These are phyloP conservation scores for Metarhizium guizhouense DNA, from an alignment of 2,329 filamentous ascomycete genomes.

Conservation along the genomic window DNA sequence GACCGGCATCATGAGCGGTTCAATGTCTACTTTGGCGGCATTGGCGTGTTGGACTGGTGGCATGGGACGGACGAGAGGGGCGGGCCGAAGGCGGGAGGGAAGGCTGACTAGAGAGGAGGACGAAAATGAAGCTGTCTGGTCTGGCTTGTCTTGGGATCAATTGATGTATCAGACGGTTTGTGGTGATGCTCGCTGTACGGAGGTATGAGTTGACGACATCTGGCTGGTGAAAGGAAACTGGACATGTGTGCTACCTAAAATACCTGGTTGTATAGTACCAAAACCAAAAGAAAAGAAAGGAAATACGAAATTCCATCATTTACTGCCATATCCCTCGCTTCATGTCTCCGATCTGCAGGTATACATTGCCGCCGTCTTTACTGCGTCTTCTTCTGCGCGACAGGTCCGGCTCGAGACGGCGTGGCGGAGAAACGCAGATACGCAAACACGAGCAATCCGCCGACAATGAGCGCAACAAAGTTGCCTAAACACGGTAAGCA, in stretches of 20 bases:
- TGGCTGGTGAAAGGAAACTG: too few relatives aligned
- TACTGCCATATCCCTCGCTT: too few relatives aligned
- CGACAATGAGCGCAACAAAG: constrained; percentile 23
- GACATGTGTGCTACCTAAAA: too few relatives aligned
- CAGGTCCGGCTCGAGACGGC: constrained; percentile 6
- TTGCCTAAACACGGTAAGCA: constrained; percentile 20
- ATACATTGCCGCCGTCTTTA: not conserved
- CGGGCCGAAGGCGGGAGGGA: constrained; percentile 4
- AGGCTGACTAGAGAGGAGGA: not conserved
- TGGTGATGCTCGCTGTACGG: too few relatives aligned
- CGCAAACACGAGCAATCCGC: constrained; percentile 21
- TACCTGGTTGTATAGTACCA: too few relatives aligned
- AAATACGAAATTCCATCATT: too few relatives aligned
- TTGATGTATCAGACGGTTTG: too few relatives aligned
- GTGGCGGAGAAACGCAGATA: constrained; percentile 26
- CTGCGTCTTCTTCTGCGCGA: not conserved
- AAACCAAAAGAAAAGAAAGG: too few relatives aligned
- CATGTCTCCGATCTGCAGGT: too few relatives aligned
- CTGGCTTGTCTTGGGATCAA: not conserved
- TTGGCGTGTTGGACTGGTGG: constrained; percentile 45
- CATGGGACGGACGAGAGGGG: constrained; percentile 35
- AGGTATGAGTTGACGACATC: too few relatives aligned
- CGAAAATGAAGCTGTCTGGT: not conserved
- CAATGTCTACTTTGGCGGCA: constrained; percentile 41
- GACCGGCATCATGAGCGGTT: constrained; percentile 51